Base-by-base conservation (phyloP, 176 grass and related monocot species). In the Saccharum spontaneum region DNA sequence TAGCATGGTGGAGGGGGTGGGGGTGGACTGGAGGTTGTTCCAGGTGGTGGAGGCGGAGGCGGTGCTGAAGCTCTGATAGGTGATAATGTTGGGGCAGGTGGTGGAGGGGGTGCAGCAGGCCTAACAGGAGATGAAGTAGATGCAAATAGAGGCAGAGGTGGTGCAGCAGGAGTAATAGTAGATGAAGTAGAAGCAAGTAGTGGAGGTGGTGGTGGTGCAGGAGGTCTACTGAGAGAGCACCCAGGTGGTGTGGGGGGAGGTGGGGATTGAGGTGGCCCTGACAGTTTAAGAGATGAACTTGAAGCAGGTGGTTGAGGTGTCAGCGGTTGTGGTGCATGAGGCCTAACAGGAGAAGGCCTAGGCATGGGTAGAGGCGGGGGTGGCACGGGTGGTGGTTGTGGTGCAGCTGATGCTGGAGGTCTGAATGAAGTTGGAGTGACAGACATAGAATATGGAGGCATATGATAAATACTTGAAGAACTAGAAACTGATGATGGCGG, bases 81-180 rank as follows among this genome's bases (percentile, higher is more conserved):
- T 39, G 45, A 85, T 83, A 80, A 54, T 87, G 84, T 31, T 60
- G 82, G 79, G 15, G 64, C 45, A 73, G 67, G 50, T 84, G 80
- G 82, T 65, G 78, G 89, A 71, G 63, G 87, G 84, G 91, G 89
- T 88, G 72, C 82, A 33, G 79, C 17, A 57, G 80, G 71, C 71
- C 13, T 77, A 49, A 77, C 13, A 73, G 73, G n/a, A 87, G 78
- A 79, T 76, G 86, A 67, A 48, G 45, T 73, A 78, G 86, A 72
- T 69, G 85, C 62, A 88, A 81, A 79, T 71, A 66, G 79, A 85
- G 72, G 63, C 36, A 83, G 59, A 87, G 76, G 67, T 73, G 73
- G 57, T 18, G 46, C 66, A 40, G 67, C 73, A 77, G 73, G 73
- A 85, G 17, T 85, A 75, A 78, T 12, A 18, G 69, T 20, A 75